Base-by-base conservation (phyloP, 345 rosid genomes). In the Noccaea caerulescens region DNA sequence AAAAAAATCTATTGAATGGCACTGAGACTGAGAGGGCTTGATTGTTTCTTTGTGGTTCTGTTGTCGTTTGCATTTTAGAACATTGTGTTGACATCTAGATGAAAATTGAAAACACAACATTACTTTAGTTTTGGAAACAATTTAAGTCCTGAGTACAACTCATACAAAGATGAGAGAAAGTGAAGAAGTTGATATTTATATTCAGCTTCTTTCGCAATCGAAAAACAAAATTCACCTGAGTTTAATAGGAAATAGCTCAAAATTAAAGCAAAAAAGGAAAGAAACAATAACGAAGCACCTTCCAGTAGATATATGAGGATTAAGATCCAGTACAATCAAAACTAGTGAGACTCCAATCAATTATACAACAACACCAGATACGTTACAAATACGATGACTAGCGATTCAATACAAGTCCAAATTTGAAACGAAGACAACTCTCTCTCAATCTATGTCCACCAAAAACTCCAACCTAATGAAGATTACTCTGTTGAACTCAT, bases 271-370 rank as follows among this genome's bases (percentile, higher is more conserved):
- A 13, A 42, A 33, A 0, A 42, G 5, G 5, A 14, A 18, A n/a
- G 8, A 34, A 62, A 44, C 25, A 69, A 13, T 4, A 12, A 51
- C 14, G 23, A 41, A 53, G 30, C 52, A 43, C 20, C 12, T 44
- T 59, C 3, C 8, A 44, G 23, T 30, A 36, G 51, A 76, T 61
- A 61, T 61, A 61, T 14, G 1, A 6, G 2, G 4, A 47, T 58
- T 30, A 67, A 67, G 61, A 65, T 73, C 53, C 60, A 73, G 27
- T 52, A 49, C 58, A 49, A 39, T 42, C 68, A 71, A 50, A 39
- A 50, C 41, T 58, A 47, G 44, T 41, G 36, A 61, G 5, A 41
- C 44, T 63, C 58, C 47, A 64, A 27, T 16, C 51, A 49, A 64
- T 36, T 50, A 20, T 20, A 60, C 62, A 55, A 68, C 51, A 60